Evolutionary conservation across 2,329 filamentous ascomycete genomes (phyloP).

Genomic region (Trichoderma breve): DNA sequence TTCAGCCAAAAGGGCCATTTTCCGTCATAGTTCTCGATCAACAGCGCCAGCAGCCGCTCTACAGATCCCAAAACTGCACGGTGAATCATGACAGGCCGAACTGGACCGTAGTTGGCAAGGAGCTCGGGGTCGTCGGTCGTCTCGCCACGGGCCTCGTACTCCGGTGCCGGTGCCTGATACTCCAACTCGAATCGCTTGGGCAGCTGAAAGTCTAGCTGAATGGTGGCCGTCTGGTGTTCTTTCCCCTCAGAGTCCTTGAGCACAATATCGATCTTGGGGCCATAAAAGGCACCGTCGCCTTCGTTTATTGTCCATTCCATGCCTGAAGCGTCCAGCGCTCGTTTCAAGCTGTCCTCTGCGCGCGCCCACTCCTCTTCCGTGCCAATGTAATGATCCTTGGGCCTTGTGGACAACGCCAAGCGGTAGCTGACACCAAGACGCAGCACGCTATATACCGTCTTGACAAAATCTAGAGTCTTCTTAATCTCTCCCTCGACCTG

Average conservation of each 20-base stretch:
- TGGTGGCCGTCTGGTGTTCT: slow-evolving; percentile 83
- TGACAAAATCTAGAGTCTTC: slow-evolving; percentile 71
- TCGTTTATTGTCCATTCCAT: slow-evolving; percentile 71
- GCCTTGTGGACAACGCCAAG: slow-evolving; percentile 75
- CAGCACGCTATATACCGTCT: slow-evolving; percentile 68
- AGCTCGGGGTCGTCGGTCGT: slow-evolving; percentile 48
- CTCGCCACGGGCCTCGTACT: slow-evolving; percentile 55
- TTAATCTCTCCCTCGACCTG: slow-evolving; percentile 75
- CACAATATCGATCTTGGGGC: slow-evolving; percentile 87
- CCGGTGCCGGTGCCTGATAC: slow-evolving; percentile 68
- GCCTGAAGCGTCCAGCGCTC: slow-evolving; percentile 62
- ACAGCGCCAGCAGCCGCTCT: slow-evolving; percentile 78
- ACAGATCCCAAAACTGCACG: slow-evolving; percentile 81
- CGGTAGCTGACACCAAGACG: slow-evolving; percentile 67
- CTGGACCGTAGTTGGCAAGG: slow-evolving; percentile 54
- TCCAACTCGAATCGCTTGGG: slow-evolving; percentile 76
- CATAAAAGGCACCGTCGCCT: slow-evolving; percentile 87
- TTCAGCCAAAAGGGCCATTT: slow-evolving; percentile 88
- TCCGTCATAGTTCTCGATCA: slow-evolving; percentile 80
- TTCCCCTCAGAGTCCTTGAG: slow-evolving; percentile 77
- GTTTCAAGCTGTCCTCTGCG: slow-evolving; percentile 41
- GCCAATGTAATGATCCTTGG: slow-evolving; percentile 74
- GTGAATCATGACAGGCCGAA: slow-evolving; percentile 76
- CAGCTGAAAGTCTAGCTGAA: slow-evolving; percentile 87
- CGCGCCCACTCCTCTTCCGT: slow-evolving; percentile 60